Percentiles rank a stretch among this genome's conserved stretches.
These are phyloP conservation scores for Dothidotthia symphoricarpi DNA, from an alignment of 2,329 filamentous ascomycete species.

Conservation along the genomic window DNA sequence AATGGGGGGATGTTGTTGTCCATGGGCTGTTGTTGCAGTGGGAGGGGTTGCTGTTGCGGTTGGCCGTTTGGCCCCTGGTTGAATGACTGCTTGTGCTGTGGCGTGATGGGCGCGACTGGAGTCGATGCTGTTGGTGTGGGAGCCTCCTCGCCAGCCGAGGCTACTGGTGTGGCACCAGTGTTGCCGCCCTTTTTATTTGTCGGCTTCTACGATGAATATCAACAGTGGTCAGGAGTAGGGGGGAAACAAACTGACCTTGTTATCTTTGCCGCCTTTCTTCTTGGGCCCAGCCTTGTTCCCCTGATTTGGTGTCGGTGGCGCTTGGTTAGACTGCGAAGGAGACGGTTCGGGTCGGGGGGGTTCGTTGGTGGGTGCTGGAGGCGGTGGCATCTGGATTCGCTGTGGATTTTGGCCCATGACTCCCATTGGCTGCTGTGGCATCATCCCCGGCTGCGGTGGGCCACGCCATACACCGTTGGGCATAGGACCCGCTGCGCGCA, in stretches of 20 bases:
- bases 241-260: slow-evolving; percentile 60
- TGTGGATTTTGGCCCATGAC: slow-evolving; percentile 66
- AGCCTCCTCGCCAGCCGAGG: slow-evolving; percentile 46
- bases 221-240: slow-evolving; percentile 27
- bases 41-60: slow-evolving; percentile 32
- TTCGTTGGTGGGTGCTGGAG: slow-evolving; percentile 47
- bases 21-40: slow-evolving; percentile 35
- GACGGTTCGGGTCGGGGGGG: slow-evolving; percentile 49
- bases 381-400: slow-evolving; percentile 57
- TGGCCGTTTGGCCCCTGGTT: slow-evolving; percentile 35
- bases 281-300: slow-evolving; percentile 71
- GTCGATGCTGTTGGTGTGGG: slow-evolving; percentile 51
- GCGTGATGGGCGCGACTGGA: slow-evolving; percentile 50
- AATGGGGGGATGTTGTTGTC: slow-evolving; percentile 40
- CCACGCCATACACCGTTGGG: slow-evolving; percentile 40
- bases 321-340: slow-evolving; percentile 48
- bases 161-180: slow-evolving; percentile 43
- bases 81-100: slow-evolving; percentile 44
- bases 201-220: slow-evolving; percentile 42
- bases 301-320: slow-evolving; percentile 75
- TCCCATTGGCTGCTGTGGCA: slow-evolving; percentile 55
- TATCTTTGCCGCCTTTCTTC: slow-evolving; percentile 68
- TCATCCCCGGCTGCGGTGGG: slow-evolving; percentile 50
- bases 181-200: slow-evolving; percentile 42
- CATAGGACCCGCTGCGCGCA: slow-evolving; percentile 39